A percentile compares a stretch with the other conserved stretches of the same genome.
Evolutionary conservation across 2,329 filamentous ascomycete species (phyloP).

Genomic region (Biscogniauxia mediterranea): DNA sequence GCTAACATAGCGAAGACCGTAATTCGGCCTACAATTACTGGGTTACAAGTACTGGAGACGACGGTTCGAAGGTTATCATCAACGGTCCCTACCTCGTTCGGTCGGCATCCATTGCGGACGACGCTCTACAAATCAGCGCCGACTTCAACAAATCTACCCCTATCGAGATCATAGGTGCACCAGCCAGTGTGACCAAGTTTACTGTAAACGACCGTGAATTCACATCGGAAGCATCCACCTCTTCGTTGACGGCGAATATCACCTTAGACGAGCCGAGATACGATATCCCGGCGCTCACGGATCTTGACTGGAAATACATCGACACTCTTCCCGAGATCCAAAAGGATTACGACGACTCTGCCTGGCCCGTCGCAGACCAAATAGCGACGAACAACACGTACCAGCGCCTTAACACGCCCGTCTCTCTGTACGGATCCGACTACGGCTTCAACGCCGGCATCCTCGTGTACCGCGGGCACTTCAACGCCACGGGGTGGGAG

Average conservation of each 20-base stretch:
- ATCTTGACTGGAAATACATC: conserved; percentile 65
- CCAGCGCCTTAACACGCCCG: conserved; percentile 56
- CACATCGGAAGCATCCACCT: conserved; percentile 38
- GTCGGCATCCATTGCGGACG: conserved; percentile 52
- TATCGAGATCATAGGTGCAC: conserved; percentile 66
- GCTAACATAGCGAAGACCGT: conserved; percentile 35
- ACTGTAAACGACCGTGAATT: conserved; percentile 56
- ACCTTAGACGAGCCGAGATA: conserved; percentile 7
- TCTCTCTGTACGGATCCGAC: conserved; percentile 65
- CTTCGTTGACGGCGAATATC: conserved; percentile 29
- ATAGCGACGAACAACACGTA: conserved; percentile 59
- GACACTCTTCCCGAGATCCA: conserved; percentile 70
- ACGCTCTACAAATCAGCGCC: conserved; percentile 61
- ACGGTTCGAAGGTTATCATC: conserved; percentile 46
- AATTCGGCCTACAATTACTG: conserved; percentile 69
- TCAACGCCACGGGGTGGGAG: conserved; percentile 63
- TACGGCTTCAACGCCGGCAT: conserved; percentile 73
- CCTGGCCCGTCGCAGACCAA: conserved; percentile 62
- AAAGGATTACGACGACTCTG: conserved; percentile 63
- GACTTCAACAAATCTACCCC: conserved; percentile 70
- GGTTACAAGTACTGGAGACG: conserved; percentile 44
- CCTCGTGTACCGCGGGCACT: conserved; percentile 68
- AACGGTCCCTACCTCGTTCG: conserved; percentile 65
- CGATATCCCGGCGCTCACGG: conserved; percentile 57
- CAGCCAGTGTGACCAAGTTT: conserved; percentile 48